Percentiles rank a stretch among this genome's conserved stretches.
Conservation (phyloP, 176 grass and related monocot genomes). For the Coix lacrymajobi region DNA sequence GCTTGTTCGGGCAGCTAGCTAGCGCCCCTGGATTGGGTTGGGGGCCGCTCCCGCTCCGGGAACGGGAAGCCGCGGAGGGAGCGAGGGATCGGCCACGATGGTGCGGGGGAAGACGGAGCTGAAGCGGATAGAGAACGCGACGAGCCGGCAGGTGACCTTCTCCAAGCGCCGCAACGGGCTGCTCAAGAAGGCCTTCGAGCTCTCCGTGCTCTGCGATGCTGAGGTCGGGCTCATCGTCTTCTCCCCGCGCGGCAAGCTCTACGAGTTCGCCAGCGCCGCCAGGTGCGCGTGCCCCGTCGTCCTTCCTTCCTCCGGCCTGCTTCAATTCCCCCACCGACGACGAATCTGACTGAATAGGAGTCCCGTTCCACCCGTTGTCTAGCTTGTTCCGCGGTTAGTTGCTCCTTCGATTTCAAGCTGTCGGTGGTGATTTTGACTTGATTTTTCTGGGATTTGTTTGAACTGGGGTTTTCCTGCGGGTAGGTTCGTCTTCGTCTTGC, state of each 20-base stretch:
- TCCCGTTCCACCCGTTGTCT: neutral
- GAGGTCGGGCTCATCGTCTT: constrained; percentile 91
- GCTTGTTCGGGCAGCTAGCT: neutral
- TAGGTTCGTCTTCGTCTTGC: neutral
- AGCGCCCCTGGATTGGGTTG: neutral
- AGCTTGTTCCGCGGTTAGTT: neutral
- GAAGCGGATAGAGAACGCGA: constrained; percentile 66
- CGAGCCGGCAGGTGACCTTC: constrained; percentile 90
- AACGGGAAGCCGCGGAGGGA: neutral
- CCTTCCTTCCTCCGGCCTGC: neutral
- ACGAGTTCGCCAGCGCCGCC: constrained; percentile 68
- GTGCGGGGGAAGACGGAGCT: constrained; percentile 52
- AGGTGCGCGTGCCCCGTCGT: neutral
- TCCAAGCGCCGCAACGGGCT: constrained; percentile 84
- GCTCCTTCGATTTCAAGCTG: neutral
- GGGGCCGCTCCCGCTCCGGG: neutral
- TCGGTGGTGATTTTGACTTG: neutral
- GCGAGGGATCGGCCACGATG: constrained; percentile 12
- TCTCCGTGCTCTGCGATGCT: constrained; percentile 92
- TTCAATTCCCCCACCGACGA: neutral
- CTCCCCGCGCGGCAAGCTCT: constrained; percentile 80
- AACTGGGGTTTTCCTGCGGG: neutral
- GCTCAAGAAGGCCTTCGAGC: constrained; percentile 94
- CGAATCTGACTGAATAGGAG: neutral
- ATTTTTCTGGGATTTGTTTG: neutral